A percentile compares a stretch with the other conserved stretches of the same genome.
Conservation (phyloP, 768 basidiomycete species). For the Nidula microcarpa region DNA sequence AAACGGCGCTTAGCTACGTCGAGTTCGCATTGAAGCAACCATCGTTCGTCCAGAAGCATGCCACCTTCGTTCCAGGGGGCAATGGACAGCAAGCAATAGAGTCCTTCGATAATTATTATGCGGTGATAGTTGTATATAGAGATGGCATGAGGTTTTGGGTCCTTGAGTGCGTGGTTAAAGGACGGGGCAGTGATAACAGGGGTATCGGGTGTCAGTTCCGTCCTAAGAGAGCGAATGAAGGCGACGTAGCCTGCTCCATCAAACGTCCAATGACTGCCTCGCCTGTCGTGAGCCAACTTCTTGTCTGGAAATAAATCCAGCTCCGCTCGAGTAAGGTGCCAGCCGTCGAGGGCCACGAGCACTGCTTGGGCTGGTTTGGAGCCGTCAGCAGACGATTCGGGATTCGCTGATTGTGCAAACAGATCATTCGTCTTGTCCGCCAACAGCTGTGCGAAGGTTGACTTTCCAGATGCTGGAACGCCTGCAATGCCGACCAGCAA, state of each 20-base stretch:
- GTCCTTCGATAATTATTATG: slow-evolving; percentile 83
- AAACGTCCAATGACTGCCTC: slow-evolving; percentile 93
- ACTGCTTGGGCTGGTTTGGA: slow-evolving; percentile 36
- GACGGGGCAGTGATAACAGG: slow-evolving; percentile 64
- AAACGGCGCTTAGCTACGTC: slow-evolving; percentile 57
- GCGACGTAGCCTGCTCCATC: slow-evolving; percentile 67
- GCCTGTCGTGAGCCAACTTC: slow-evolving; percentile 69
- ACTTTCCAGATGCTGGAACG: slow-evolving; percentile 87
- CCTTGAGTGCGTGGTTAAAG: slow-evolving; percentile 86
- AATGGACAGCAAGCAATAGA: slow-evolving; percentile 79
- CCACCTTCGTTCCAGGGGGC: slow-evolving; percentile 72
- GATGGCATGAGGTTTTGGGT: slow-evolving; percentile 64
- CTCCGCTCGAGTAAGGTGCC: slow-evolving; percentile 81
- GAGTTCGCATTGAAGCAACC: slow-evolving; percentile 63
- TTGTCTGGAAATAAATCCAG: slow-evolving; percentile 78
- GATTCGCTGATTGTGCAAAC: neutral
- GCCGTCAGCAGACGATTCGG: neutral
- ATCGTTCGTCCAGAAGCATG: slow-evolving; percentile 68
- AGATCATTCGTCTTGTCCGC: slow-evolving; percentile 48
- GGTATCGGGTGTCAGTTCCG: slow-evolving; percentile 18
- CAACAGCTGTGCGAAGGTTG: slow-evolving; percentile 64
- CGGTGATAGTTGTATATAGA: slow-evolving; percentile 61
- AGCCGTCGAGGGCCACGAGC: slow-evolving; percentile 84
- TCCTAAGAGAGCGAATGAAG: slow-evolving; percentile 59
- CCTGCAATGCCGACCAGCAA: slow-evolving; percentile 74